A percentile compares a stretch with the other conserved stretches of the same genome.
Evolutionary conservation across 768 basidiomycete genomes (phyloP).

Genomic region (Suillus decipiens): DNA sequence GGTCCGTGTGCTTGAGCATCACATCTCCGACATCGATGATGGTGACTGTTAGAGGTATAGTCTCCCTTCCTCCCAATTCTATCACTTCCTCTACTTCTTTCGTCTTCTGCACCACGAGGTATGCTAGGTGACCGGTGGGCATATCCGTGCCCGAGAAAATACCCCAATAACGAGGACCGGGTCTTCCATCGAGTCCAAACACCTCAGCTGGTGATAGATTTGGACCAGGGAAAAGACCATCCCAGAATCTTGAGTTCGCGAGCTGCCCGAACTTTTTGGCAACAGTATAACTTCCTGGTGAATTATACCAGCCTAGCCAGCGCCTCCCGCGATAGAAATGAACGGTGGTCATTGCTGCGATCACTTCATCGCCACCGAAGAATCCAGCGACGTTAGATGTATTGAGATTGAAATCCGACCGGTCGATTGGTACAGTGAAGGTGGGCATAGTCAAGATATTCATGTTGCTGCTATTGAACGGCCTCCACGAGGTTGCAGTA

Average conservation of each 20-base stretch:
- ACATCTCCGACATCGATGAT: conserved; percentile 16
- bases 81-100: conserved; percentile 13
- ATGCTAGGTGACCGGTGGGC: conserved; percentile 24
- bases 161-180: conserved; percentile 30
- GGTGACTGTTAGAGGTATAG: conserved; percentile 20
- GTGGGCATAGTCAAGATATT: not conserved
- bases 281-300: conserved; percentile 32
- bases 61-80: conserved; percentile 23
- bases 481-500: not conserved
- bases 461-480: not conserved
- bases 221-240: conserved; percentile 26
- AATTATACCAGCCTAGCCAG: conserved; percentile 42
- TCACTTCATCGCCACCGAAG: conserved; percentile 37
- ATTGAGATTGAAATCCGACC: conserved; percentile 23
- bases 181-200: conserved; percentile 31
- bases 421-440: not conserved
- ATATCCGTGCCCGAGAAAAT: conserved; percentile 26
- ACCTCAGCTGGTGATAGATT: conserved; percentile 20
- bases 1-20: conserved; percentile 11
- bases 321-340: conserved; percentile 34
- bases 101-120: conserved; percentile 20
- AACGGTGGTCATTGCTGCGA: conserved; percentile 36
- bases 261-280: conserved; percentile 34
- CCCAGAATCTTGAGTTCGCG: conserved; percentile 26
- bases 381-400: conserved; percentile 36